These are phyloP conservation scores for Arthrobotrys iridis DNA, from an alignment of 2,329 filamentous ascomycete species.

Conservation along the genomic window DNA sequence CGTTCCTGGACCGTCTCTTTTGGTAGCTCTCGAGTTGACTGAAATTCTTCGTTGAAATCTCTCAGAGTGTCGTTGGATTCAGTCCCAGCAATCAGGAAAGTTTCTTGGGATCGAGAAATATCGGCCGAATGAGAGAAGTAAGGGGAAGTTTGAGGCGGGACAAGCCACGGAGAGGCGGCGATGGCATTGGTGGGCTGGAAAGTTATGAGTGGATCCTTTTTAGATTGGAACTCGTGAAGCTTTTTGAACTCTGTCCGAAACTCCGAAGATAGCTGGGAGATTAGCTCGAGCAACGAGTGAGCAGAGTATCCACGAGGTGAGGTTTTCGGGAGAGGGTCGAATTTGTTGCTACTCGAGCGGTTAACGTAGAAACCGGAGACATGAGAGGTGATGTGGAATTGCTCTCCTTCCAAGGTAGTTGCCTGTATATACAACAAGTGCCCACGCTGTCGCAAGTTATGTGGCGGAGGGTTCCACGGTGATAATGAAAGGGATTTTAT, in stretches of 20 bases:
- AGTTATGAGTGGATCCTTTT: conserved; percentile 85
- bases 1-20: conserved; percentile 94
- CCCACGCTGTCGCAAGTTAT: conserved; percentile 87
- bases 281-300: conserved; percentile 85
- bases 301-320: conserved; percentile 80
- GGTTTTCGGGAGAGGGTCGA: conserved; percentile 84
- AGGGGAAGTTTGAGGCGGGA: conserved; percentile 70
- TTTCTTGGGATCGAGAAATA: conserved; percentile 89
- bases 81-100: conserved; percentile 85
- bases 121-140: conserved; percentile 80
- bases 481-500: conserved; percentile 89
- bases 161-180: conserved; percentile 90
- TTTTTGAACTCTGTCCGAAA: conserved; percentile 80
- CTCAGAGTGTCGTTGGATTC: conserved; percentile 94
- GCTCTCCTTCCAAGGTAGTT: conserved; percentile 92
- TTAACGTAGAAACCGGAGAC: conserved; percentile 97
- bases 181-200: conserved; percentile 97
- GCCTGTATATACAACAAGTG: conserved; percentile 90
- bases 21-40: conserved; percentile 92
- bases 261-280: conserved; percentile 81
- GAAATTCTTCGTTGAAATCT: conserved; percentile 99
- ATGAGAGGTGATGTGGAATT: conserved; percentile 90
- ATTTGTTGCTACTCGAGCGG: conserved; percentile 93
- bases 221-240: conserved; percentile 84
- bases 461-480: conserved; percentile 95